A percentile compares a stretch with the other conserved stretches of the same genome.
These are phyloP conservation scores for Hydrangea macrophylla DNA, from an alignment of 148 eudicot genomes.

Conservation along the genomic window DNA sequence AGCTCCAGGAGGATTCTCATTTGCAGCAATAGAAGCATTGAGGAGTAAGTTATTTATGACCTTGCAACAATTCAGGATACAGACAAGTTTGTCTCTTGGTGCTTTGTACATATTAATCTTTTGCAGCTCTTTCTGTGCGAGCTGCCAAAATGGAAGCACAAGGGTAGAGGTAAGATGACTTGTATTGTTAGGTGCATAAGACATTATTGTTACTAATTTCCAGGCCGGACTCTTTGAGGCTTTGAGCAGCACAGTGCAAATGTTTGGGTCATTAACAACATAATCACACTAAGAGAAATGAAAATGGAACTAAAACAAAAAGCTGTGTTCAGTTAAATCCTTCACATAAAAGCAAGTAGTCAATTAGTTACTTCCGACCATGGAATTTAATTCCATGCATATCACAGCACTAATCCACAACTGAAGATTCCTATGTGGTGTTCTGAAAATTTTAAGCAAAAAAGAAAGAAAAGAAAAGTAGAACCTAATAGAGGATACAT, in stretches of 20 bases:
- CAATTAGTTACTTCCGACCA: background rate
- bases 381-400: background rate
- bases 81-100: conserved; percentile 93
- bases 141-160: conserved; percentile 39
- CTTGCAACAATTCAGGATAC: conserved; percentile 89
- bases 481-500: too few relatives aligned
- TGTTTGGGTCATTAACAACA: background rate
- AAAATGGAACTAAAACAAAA: background rate
- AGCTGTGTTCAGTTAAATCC: background rate
- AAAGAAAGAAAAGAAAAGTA: background rate
- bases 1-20: conserved; percentile 85
- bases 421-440: background rate
- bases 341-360: background rate
- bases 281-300: background rate
- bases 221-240: too few relatives aligned
- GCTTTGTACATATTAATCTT: conserved; percentile 96
- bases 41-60: conserved; percentile 83
- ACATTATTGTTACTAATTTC: conserved; percentile 7
- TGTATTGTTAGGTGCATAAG: background rate
- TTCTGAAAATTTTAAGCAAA: background rate
- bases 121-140: conserved; percentile 94
- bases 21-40: conserved; percentile 77
- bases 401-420: background rate
- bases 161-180: conserved; percentile 4
- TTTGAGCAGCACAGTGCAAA: conserved; percentile 1